These are phyloP conservation scores for Trifolium subterraneum DNA, from an alignment of 306 rosid genomes.

Conservation along the genomic window DNA sequence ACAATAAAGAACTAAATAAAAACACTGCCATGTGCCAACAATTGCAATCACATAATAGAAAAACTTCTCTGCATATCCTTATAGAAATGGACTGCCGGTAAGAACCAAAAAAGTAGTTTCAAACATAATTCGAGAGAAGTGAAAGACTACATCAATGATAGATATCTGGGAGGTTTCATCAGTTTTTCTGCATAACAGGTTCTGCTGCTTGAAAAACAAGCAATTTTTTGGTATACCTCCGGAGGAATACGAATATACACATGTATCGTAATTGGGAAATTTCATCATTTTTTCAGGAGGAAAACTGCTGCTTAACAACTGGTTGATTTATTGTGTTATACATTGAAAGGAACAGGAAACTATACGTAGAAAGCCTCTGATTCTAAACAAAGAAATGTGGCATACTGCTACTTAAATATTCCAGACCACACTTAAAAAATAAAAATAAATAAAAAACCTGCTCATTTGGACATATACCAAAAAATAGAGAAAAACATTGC, in stretches of 20 bases:
- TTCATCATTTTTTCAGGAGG: neutral
- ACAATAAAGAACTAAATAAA: conserved; percentile 8
- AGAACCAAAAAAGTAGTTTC: conserved; percentile 19
- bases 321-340: conserved; percentile 7
- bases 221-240: neutral
- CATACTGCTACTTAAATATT: conserved; percentile 36
- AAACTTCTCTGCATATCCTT: conserved; percentile 26
- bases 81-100: conserved; percentile 8
- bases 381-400: conserved; percentile 29
- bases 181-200: conserved; percentile 7
- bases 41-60: conserved; percentile 29
- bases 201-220: conserved; percentile 22
- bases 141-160: conserved; percentile 13
- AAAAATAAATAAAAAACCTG: conserved; percentile 22
- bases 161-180: neutral
- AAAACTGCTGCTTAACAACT: conserved; percentile 20
- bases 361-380: conserved; percentile 16
- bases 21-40: conserved; percentile 8
- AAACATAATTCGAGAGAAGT: conserved; percentile 3
- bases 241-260: neutral
- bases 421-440: conserved; percentile 35
- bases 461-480: conserved; percentile 27
- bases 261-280: neutral
- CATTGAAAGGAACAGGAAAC: conserved; percentile 17
- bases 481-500: conserved; percentile 23